Evolutionary conservation across 1,284 basidiomycete species (phyloP).

Genomic region (Ganoderma boninense): DNA sequence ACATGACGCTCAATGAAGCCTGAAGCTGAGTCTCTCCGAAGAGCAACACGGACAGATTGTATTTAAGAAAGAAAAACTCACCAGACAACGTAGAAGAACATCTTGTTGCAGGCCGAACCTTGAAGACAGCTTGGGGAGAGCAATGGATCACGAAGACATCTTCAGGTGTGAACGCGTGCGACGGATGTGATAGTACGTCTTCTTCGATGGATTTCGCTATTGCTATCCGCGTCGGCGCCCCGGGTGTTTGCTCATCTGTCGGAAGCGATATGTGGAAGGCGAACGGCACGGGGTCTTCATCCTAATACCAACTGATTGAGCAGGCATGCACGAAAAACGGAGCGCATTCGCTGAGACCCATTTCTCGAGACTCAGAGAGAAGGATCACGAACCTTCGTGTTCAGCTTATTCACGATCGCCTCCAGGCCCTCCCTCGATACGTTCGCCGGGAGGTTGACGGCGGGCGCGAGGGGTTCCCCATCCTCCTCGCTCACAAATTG

Average conservation of each 20-base stretch:
- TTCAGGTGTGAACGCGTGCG: constrained; percentile 82
- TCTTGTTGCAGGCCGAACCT: constrained; percentile 91
- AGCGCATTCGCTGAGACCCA: constrained; percentile 9
- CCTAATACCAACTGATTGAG: constrained; percentile 46
- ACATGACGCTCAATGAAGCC: background rate
- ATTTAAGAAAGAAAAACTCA: constrained; percentile 38
- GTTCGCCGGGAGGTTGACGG: constrained; percentile 89
- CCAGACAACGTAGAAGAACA: constrained; percentile 94
- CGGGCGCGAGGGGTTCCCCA: constrained; percentile 81
- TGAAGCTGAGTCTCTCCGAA: background rate
- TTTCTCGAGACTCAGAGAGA: constrained; percentile 7
- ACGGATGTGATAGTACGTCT: constrained; percentile 80
- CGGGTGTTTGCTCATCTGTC: constrained; percentile 56
- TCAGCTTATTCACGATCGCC: constrained; percentile 85
- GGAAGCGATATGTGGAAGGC: constrained; percentile 85
- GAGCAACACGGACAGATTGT: background rate
- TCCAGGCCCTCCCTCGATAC: constrained; percentile 87
- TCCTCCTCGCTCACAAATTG: constrained; percentile 93
- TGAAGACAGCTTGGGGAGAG: constrained; percentile 96
- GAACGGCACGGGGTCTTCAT: constrained; percentile 90
- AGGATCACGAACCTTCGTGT: constrained; percentile 63
- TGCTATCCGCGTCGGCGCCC: constrained; percentile 79
- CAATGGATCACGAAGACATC: constrained; percentile 89
- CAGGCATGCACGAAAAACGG: background rate
- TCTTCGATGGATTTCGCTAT: constrained; percentile 82